Percentiles rank a stretch among this genome's conserved stretches.
Evolutionary conservation across 148 eudicot species (phyloP).

Genomic region (Persicaria maculosa): DNA sequence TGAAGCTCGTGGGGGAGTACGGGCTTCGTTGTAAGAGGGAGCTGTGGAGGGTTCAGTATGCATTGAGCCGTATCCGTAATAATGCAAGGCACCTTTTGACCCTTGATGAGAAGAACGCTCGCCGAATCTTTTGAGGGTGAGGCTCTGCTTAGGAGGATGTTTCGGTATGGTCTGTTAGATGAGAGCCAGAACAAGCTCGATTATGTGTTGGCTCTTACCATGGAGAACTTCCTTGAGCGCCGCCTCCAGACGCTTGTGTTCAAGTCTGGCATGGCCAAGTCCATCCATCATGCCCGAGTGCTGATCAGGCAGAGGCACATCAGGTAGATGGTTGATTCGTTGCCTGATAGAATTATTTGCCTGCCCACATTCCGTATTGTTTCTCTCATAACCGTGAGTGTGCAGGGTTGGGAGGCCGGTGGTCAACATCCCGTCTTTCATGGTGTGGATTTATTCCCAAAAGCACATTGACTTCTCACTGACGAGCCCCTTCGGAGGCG

Average conservation of each 20-base stretch:
- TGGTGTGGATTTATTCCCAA: too few relatives aligned
- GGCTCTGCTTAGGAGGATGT: conserved; percentile 15
- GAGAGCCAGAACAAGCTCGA: conserved; percentile 2
- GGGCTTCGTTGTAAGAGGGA: conserved; percentile 10
- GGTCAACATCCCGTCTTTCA: too few relatives aligned
- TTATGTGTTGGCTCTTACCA: background rate
- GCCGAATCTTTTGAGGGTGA: conserved; percentile 13
- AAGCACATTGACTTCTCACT: too few relatives aligned
- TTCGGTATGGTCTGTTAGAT: background rate
- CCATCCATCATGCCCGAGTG: background rate
- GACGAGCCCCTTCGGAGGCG: conserved; percentile 39
- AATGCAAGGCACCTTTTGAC: background rate
- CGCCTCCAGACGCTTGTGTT: background rate
- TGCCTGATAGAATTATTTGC: too few relatives aligned
- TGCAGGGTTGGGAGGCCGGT: too few relatives aligned
- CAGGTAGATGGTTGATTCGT: background rate
- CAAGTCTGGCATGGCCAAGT: background rate
- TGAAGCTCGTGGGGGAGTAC: background rate
- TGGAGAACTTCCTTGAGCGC: background rate
- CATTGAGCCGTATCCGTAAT: background rate
- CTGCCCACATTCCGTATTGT: too few relatives aligned
- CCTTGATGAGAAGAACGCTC: conserved; percentile 15
- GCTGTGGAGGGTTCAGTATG: conserved; percentile 9
- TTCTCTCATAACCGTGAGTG: too few relatives aligned
- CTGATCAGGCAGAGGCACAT: background rate